Percentiles rank a stretch among this genome's conserved stretches.
phyloP scores from a whole-genome alignment of 495 filamentous ascomycete genomes.

The Aspergillus haitiensis region DNA sequence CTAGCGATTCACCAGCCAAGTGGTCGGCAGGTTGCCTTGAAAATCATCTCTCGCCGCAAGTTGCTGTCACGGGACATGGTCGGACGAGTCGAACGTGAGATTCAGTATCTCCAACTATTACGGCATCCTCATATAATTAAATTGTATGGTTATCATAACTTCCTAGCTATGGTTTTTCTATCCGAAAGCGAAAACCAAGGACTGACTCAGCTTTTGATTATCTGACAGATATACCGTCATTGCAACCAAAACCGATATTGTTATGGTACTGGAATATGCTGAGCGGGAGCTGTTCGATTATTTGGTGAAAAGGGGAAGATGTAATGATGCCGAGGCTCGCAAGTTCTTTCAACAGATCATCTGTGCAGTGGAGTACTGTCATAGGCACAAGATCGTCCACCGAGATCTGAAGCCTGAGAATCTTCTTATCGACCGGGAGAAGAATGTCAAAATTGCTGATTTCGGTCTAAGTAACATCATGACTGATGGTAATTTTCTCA shows the following conservation, averaged over 20 bases:
- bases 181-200: constrained; percentile 4
- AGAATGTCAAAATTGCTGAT: constrained; percentile 99
- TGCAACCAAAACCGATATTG: constrained; percentile 87
- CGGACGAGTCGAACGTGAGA: constrained; percentile 93
- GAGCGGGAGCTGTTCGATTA: constrained; percentile 97
- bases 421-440: constrained; percentile 83
- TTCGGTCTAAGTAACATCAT: constrained; percentile 99
- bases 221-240: constrained; percentile 83
- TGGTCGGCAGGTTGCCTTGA: constrained; percentile 90
- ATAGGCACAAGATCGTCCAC: constrained; percentile 98
- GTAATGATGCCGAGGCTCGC: constrained; percentile 84
- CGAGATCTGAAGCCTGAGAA: constrained; percentile 98
- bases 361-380: constrained; percentile 98
- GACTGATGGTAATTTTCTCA: constrained; percentile 98
- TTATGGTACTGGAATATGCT: constrained; percentile 98
- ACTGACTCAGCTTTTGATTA: constrained; percentile 18
- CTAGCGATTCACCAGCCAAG: constrained; percentile 87
- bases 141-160: constrained; percentile 58
- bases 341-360: constrained; percentile 99
- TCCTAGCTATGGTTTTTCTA: background rate
- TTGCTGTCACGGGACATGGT: constrained; percentile 96
- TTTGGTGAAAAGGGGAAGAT: constrained; percentile 85
- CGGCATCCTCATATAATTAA: constrained; percentile 99
- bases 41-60: constrained; percentile 95
- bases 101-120: constrained; percentile 93